Conservation (phyloP, 2,329 filamentous ascomycete genomes). For the Ceratocystis eucalypticola region DNA sequence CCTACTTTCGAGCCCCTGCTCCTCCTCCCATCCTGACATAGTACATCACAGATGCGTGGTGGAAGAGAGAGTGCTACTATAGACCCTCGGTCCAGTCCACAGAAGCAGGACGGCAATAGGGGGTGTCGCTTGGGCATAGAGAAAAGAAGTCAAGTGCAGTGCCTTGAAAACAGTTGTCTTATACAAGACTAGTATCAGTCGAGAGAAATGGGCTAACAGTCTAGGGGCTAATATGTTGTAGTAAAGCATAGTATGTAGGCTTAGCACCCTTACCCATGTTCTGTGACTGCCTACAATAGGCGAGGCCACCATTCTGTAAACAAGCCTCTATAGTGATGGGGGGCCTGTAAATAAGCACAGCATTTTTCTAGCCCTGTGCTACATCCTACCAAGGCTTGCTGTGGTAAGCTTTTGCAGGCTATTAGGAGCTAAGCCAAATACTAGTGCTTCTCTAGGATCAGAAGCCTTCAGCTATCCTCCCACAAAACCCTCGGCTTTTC, state of each 20-base stretch:
- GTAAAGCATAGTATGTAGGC: not conserved
- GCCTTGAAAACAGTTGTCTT: not conserved
- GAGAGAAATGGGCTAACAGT: not conserved
- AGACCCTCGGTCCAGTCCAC: too few relatives aligned
- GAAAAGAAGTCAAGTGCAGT: not conserved
- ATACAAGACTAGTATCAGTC: not conserved
- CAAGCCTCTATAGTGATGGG: not conserved
- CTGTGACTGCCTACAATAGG: not conserved
- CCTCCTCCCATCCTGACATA: too few relatives aligned
- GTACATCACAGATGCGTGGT: too few relatives aligned
- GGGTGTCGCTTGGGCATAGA: not conserved
- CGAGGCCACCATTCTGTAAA: not conserved
- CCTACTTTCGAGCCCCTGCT: too few relatives aligned
- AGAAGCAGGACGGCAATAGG: too few relatives aligned
- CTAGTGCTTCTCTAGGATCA: slow-evolving; percentile 1
- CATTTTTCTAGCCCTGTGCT: not conserved
- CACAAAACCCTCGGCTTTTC: slow-evolving; percentile 15
- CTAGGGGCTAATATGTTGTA: not conserved
- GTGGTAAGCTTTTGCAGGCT: not conserved
- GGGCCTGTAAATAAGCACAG: not conserved
- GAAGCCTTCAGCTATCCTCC: not conserved
- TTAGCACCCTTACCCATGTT: not conserved
- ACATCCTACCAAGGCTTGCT: not conserved
- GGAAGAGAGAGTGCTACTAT: too few relatives aligned
- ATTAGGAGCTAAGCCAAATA: not conserved